Evolutionary conservation across 2,329 filamentous ascomycete genomes (phyloP).

Genomic region (Lasiodiplodia sp.): DNA sequence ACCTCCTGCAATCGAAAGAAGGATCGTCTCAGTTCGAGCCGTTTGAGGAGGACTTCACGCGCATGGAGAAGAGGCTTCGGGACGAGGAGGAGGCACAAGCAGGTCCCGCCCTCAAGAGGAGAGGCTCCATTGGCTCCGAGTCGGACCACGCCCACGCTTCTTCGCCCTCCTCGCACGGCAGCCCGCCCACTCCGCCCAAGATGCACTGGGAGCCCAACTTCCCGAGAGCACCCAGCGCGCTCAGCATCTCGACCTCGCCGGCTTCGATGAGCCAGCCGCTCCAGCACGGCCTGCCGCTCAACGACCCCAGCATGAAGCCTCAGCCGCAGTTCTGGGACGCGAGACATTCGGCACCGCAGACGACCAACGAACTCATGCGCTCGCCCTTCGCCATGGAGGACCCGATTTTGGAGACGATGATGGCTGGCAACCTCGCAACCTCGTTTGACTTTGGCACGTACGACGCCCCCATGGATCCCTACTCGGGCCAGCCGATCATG

Average conservation of each 20-base stretch:
- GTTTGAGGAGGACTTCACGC: slow-evolving; percentile 66
- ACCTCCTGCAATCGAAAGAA: slow-evolving; percentile 62
- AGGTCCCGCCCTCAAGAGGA: slow-evolving; percentile 38
- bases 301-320: slow-evolving; percentile 19
- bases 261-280: slow-evolving; percentile 20
- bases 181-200: slow-evolving; percentile 37
- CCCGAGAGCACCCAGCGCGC: slow-evolving; percentile 13
- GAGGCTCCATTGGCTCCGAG: slow-evolving; percentile 62
- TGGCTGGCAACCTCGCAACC: not conserved
- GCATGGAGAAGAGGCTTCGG: slow-evolving; percentile 63
- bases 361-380: slow-evolving; percentile 19
- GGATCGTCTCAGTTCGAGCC: slow-evolving; percentile 52
- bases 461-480: slow-evolving; percentile 27
- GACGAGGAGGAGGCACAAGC: slow-evolving; percentile 61
- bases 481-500: slow-evolving; percentile 11
- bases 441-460: slow-evolving; percentile 17
- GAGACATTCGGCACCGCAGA: not conserved
- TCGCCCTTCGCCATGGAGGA: slow-evolving; percentile 20
- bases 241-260: slow-evolving; percentile 7
- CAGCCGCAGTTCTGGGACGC: slow-evolving; percentile 22
- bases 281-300: slow-evolving; percentile 20
- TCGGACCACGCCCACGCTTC: slow-evolving; percentile 61
- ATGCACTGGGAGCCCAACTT: slow-evolving; percentile 16
- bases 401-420: slow-evolving; percentile 14
- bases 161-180: slow-evolving; percentile 47